Evolutionary conservation across 1,284 basidiomycete genomes (phyloP).

Genomic region (Mycosarcoma maydis): DNA sequence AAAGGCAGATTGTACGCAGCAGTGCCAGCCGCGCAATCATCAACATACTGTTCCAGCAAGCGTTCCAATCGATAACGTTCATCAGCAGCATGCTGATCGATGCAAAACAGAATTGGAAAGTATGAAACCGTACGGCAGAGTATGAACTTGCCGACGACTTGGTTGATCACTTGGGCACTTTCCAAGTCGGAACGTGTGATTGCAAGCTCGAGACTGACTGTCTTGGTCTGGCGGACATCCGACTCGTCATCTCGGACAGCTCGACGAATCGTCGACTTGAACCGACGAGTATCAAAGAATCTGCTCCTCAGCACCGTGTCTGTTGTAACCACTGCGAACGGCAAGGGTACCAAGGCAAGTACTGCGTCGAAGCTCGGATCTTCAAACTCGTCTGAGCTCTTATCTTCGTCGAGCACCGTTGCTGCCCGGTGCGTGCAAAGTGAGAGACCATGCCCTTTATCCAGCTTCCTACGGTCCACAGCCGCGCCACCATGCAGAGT

Average conservation of each 20-base stretch:
- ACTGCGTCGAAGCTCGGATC: constrained; percentile 23
- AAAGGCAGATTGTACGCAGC: background rate
- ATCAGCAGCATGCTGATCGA: constrained; percentile 96
- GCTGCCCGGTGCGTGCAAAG: background rate
- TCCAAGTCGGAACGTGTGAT: constrained; percentile 20
- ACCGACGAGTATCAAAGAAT: constrained; percentile 23
- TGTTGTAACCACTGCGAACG: background rate
- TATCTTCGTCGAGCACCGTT: background rate
- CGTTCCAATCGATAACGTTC: constrained; percentile 84
- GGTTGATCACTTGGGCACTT: constrained; percentile 71
- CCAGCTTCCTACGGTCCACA: constrained; percentile 13
- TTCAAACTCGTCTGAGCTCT: constrained; percentile 22
- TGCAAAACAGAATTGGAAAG: constrained; percentile 72
- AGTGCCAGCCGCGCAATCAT: constrained; percentile 5
- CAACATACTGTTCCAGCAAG: constrained; percentile 78
- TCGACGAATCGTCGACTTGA: background rate
- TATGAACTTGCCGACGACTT: constrained; percentile 89
- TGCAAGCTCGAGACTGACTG: constrained; percentile 3
- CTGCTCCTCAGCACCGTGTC: constrained; percentile 12
- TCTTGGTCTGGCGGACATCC: background rate
- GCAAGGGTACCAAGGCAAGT: constrained; percentile 16
- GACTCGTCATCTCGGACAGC: background rate
- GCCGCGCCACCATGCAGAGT: too few relatives aligned
- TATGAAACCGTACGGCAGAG: constrained; percentile 71
- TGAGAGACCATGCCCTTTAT: background rate